phyloP scores from a whole-genome alignment of 495 filamentous ascomycete genomes.

The Annulohypoxylon bovei region DNA sequence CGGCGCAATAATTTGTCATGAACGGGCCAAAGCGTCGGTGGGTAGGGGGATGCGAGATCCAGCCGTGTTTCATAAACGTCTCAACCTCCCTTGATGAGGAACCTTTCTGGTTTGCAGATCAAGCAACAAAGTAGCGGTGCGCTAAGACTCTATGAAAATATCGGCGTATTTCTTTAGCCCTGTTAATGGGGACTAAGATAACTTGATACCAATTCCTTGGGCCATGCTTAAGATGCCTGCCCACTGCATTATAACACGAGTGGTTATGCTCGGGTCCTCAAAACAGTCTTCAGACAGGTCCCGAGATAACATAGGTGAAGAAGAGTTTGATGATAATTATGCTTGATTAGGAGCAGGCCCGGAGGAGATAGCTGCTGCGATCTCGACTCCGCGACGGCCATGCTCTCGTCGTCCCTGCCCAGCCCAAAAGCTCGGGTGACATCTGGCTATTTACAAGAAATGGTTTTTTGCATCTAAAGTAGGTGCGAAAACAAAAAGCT shows the following conservation, averaged over 20 bases:
- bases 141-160: neutral
- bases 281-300: constrained; percentile 29
- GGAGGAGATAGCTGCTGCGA: constrained; percentile 29
- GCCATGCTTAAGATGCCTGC: constrained; percentile 4
- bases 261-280: constrained; percentile 7
- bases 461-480: constrained; percentile 26
- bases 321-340: constrained; percentile 36
- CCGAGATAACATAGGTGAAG: constrained; percentile 21
- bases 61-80: constrained; percentile 39
- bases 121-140: constrained; percentile 5
- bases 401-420: constrained; percentile 24
- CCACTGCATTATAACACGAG: constrained; percentile 17
- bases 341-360: constrained; percentile 41
- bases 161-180: neutral
- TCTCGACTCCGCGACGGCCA: constrained; percentile 29
- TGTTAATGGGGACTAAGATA: constrained; percentile 13
- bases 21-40: constrained; percentile 22
- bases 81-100: constrained; percentile 17
- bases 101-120: constrained; percentile 12
- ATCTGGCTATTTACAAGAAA: constrained; percentile 44
- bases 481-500: constrained; percentile 21
- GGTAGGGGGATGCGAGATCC: constrained; percentile 14
- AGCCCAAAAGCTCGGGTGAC: constrained; percentile 21
- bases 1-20: constrained; percentile 15
- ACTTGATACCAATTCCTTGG: constrained; percentile 13